A percentile compares a stretch with the other conserved stretches of the same genome.
These are phyloP conservation scores for Nemania diffusa DNA, from an alignment of 2,329 filamentous ascomycete species.

Conservation along the genomic window DNA sequence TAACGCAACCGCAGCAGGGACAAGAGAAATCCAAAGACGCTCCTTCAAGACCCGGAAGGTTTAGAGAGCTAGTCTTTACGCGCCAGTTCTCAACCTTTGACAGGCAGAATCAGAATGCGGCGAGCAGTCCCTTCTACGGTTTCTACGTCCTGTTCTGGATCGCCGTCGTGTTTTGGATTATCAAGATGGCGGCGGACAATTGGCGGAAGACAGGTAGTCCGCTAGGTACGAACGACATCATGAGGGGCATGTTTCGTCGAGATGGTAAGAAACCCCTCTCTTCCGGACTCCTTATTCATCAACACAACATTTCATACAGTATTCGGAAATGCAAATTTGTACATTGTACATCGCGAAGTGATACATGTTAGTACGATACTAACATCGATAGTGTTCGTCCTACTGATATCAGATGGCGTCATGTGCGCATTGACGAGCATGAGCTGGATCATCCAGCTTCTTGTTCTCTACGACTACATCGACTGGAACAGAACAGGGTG, in stretches of 20 bases:
- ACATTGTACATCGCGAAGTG: neutral
- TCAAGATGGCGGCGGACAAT: constrained; percentile 74
- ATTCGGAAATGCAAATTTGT: neutral
- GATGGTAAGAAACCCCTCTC: constrained; percentile 53
- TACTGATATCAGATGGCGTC: constrained; percentile 72
- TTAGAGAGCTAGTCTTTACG: constrained; percentile 73
- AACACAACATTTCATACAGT: neutral
- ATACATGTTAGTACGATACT: neutral
- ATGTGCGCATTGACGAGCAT: constrained; percentile 75
- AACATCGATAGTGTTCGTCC: constrained; percentile 56
- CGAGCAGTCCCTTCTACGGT: constrained; percentile 78
- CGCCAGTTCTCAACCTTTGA: constrained; percentile 80
- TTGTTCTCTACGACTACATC: constrained; percentile 67
- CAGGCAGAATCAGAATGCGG: constrained; percentile 71
- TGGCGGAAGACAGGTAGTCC: constrained; percentile 75
- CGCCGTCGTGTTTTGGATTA: constrained; percentile 71
- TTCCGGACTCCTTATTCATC: neutral
- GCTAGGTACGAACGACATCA: constrained; percentile 76
- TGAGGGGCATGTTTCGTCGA: constrained; percentile 71
- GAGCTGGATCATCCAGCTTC: constrained; percentile 71
- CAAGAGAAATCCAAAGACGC: constrained; percentile 30
- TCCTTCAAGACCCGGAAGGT: constrained; percentile 47
- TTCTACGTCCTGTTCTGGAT: constrained; percentile 87
- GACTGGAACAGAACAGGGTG: constrained; percentile 76
- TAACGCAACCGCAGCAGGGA: constrained; percentile 30